A percentile compares a stretch with the other conserved stretches of the same genome.
Evolutionary conservation across 306 rosid species (phyloP).

Genomic region (Vigna reflexopilosa): DNA sequence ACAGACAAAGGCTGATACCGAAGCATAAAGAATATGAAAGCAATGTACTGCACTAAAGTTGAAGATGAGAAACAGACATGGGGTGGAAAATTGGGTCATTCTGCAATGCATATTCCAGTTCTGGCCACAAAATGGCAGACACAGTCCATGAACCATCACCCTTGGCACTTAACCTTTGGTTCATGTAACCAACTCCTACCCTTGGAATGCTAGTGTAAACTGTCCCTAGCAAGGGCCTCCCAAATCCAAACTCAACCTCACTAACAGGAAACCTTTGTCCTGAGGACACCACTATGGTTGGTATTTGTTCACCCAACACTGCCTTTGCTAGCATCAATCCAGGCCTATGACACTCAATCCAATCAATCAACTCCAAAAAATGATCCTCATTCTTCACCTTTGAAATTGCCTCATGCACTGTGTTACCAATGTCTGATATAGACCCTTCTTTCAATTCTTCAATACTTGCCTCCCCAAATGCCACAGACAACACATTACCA

Average conservation of each 20-base stretch:
- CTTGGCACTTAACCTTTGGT: conserved; percentile 79
- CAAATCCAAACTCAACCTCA: conserved; percentile 86
- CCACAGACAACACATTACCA: conserved; percentile 76
- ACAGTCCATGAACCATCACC: conserved; percentile 89
- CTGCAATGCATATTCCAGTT: conserved; percentile 67
- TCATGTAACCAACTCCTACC: conserved; percentile 84
- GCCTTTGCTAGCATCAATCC: conserved; percentile 73
- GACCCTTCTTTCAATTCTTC: conserved; percentile 60
- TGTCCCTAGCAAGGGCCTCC: conserved; percentile 79
- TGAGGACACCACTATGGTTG: conserved; percentile 70
- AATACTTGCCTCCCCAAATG: conserved; percentile 69
- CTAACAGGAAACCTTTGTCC: conserved; percentile 74
- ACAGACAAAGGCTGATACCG: neutral
- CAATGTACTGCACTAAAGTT: conserved; percentile 46
- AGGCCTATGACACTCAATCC: conserved; percentile 85
- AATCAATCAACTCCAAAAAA: conserved; percentile 82
- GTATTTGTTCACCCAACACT: conserved; percentile 69
- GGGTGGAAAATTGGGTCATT: conserved; percentile 71
- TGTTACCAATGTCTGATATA: conserved; percentile 53
- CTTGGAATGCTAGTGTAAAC: conserved; percentile 64
- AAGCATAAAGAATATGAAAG: neutral
- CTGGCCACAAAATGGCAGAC: conserved; percentile 89
- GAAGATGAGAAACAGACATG: conserved; percentile 66
- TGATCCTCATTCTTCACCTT: conserved; percentile 73
- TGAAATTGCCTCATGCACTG: conserved; percentile 67